phyloP scores from a whole-genome alignment of 176 grass and related monocot species.

The Poa pratensis region DNA sequence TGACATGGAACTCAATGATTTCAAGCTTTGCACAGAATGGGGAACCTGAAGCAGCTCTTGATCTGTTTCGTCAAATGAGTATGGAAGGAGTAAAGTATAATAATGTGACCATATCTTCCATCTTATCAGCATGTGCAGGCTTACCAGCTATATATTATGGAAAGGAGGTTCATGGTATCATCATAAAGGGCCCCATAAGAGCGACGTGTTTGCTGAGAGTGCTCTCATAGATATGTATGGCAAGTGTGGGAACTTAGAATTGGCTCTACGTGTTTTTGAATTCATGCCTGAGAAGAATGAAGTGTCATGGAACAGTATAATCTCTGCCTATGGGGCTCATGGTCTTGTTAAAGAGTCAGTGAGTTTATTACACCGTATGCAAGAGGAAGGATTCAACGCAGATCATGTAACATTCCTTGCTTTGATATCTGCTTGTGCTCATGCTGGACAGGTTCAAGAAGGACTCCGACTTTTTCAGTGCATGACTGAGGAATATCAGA shows the following conservation, averaged over 20 bases:
- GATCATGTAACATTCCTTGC: conserved; percentile 87
- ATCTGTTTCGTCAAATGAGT: conserved; percentile 73
- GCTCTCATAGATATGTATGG: conserved; percentile 90
- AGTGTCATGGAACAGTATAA: conserved; percentile 94
- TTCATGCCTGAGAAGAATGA: conserved; percentile 74
- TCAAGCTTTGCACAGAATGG: conserved; percentile 83
- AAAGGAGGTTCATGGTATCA: conserved; percentile 86
- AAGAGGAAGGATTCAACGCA: conserved; percentile 64
- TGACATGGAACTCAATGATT: conserved; percentile 96
- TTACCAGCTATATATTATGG: conserved; percentile 76
- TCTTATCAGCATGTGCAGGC: conserved; percentile 73
- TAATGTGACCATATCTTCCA: conserved; percentile 75
- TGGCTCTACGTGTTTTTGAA: conserved; percentile 69
- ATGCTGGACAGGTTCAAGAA: conserved; percentile 76
- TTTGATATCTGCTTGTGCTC: conserved; percentile 84
- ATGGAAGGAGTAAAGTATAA: conserved; percentile 66
- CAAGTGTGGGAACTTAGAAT: conserved; percentile 74
- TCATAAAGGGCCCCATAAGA: conserved; percentile 63
- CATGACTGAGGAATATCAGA: conserved; percentile 64
- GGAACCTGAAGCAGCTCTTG: conserved; percentile 68
- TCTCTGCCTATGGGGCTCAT: conserved; percentile 81
- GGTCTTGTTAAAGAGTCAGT: conserved; percentile 73
- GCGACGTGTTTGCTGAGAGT: conserved; percentile 70
- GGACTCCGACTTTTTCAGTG: conserved; percentile 61
- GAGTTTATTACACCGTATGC: conserved; percentile 63